phyloP scores from a whole-genome alignment of 2,329 filamentous ascomycete genomes.

The Tolypocladium paradoxum region DNA sequence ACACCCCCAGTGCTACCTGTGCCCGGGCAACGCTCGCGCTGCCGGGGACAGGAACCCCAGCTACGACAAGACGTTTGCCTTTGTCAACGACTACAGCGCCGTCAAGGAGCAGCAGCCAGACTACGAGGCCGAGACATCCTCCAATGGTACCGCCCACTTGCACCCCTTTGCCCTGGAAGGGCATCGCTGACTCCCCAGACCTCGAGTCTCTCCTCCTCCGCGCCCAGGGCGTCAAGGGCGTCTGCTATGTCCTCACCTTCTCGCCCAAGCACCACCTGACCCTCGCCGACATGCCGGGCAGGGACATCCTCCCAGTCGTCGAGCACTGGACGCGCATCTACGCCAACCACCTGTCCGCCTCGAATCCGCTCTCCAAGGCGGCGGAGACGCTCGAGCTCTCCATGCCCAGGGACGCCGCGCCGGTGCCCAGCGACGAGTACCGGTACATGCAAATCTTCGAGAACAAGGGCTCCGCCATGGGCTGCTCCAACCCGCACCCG shows the following conservation, averaged over 20 bases:
- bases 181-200: constrained; percentile 30
- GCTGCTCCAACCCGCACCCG: constrained; percentile 95
- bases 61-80: constrained; percentile 81
- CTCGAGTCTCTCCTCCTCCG: constrained; percentile 66
- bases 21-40: constrained; percentile 81
- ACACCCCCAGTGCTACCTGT: constrained; percentile 72
- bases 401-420: constrained; percentile 23
- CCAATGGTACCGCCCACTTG: constrained; percentile 18
- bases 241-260: constrained; percentile 96
- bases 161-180: too few relatives aligned
- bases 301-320: constrained; percentile 72
- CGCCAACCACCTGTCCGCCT: constrained; percentile 63
- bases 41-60: constrained; percentile 78
- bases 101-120: constrained; percentile 87
- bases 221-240: constrained; percentile 80
- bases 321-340: constrained; percentile 91
- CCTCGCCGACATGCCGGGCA: constrained; percentile 73
- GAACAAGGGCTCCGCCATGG: constrained; percentile 97
- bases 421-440: constrained; percentile 60
- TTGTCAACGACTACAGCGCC: constrained; percentile 95
- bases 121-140: constrained; percentile 42
- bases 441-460: constrained; percentile 99
- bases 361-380: constrained; percentile 46
- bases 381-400: constrained; percentile 29
- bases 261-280: constrained; percentile 84